Evolutionary conservation across 2,329 filamentous ascomycete species (phyloP), one percentile per base, ranked within the genome.

Genomic region (Alternaria sp.): DNA sequence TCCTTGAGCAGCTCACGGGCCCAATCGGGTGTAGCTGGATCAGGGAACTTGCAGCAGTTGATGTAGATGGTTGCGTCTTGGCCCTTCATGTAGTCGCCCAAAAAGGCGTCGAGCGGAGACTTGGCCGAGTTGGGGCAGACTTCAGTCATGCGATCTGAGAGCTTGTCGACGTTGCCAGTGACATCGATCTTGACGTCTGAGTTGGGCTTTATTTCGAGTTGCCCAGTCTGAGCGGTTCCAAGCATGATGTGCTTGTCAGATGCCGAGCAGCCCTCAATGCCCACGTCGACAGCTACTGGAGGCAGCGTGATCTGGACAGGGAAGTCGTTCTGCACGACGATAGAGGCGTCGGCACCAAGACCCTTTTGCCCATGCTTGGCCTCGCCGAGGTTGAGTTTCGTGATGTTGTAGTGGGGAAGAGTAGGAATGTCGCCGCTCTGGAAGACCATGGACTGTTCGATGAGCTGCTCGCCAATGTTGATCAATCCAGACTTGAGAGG

Each of bases 31-130:
- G 93, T 92, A 32, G 89, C 84, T 1, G 86, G 83, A 17, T 86
- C 86, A 3, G 90, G 88, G 25, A 88, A 83, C 64, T 89, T 86
- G 59, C 91, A 91, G 25, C 95, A 96, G 54, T 91, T 91, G 52
- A 98, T 89, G 79, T 93, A 96, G 12, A 97, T 86, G 2, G 89
- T 93, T 1, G 92, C 91, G 59, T 91, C 86, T 45, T 91, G 86
- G 51, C 95, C 94, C 66, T 91, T 88, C 67, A 98, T 89, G 77
- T 97, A 98, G 57, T 89, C 89, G 47, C 88, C 88, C 58, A 99
- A 84, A 45, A 99, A 86, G 23, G 89, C 83, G 75, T 99, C 96
- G 23, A 99, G 84, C 1, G 96, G 96, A 2, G 95, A 97, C 8
- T 89, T 89, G 26, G 89, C 84, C 2, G 90, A 91, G 61, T 90